These are phyloP conservation scores for Endoconidiophora polonica DNA, from an alignment of 2,329 filamentous ascomycete genomes.

Conservation along the genomic window DNA sequence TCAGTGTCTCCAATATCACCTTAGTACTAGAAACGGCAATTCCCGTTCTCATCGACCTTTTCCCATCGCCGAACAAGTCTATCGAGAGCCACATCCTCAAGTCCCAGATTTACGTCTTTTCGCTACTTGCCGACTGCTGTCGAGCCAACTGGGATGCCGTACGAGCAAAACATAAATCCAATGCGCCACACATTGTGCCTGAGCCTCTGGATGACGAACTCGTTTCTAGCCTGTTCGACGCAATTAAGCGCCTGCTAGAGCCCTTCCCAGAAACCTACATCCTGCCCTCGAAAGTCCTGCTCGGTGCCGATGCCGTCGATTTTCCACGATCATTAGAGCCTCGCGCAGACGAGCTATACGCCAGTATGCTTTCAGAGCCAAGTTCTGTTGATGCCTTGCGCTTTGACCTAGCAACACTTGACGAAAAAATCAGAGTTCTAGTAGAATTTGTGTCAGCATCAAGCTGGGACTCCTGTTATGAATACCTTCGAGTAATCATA, in stretches of 20 bases:
- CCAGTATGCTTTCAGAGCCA: constrained; percentile 6
- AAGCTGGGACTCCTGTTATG: constrained; percentile 43
- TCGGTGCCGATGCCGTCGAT: constrained; percentile 20
- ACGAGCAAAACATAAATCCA: constrained; percentile 17
- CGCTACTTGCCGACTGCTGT: constrained; percentile 48
- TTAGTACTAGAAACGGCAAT: constrained; percentile 41
- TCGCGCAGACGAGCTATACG: constrained; percentile 9
- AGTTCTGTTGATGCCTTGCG: constrained; percentile 7
- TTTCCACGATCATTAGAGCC: constrained; percentile 8
- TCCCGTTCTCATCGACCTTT: constrained; percentile 40
- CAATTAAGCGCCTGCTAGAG: constrained; percentile 38
- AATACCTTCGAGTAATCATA: constrained; percentile 37
- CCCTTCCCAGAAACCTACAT: constrained; percentile 41
- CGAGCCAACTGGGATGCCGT: constrained; percentile 39
- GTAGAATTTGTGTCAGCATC: constrained; percentile 49
- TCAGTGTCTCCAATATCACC: constrained; percentile 37
- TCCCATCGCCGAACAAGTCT: constrained; percentile 31
- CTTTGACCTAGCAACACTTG: constrained; percentile 25
- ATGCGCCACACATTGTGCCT: constrained; percentile 16
- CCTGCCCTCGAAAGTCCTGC: constrained; percentile 38
- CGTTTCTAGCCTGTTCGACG: constrained; percentile 37
- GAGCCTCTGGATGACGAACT: constrained; percentile 32
- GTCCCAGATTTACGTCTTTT: constrained; percentile 48
- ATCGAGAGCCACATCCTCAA: constrained; percentile 39
- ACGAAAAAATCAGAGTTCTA: constrained; percentile 37